Percentiles rank a stretch among this genome's conserved stretches.
phyloP scores from a whole-genome alignment of 768 basidiomycete species.

The Trametes villosa region DNA sequence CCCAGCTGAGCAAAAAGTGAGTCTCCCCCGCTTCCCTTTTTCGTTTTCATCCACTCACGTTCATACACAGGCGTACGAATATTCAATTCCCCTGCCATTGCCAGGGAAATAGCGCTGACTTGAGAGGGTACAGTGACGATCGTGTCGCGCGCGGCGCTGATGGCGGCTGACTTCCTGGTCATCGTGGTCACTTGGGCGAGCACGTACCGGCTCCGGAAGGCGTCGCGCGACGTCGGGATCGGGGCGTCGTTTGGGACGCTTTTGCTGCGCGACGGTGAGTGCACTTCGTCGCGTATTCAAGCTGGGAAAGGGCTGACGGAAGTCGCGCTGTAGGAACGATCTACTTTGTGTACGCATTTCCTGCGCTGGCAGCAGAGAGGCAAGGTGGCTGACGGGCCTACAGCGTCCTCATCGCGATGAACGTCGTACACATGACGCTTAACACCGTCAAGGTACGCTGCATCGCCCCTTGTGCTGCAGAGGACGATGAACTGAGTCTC shows the following conservation, averaged over 20 bases:
- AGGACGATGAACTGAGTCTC: background rate
- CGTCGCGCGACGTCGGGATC: slow-evolving; percentile 2
- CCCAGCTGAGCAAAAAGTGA: slow-evolving; percentile 4
- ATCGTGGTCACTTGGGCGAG: slow-evolving; percentile 11
- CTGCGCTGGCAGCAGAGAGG: background rate
- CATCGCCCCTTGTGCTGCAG: background rate
- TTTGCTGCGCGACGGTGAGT: slow-evolving; percentile 12
- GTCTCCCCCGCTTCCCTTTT: background rate
- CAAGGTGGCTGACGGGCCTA: background rate
- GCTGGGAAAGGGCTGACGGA: background rate
- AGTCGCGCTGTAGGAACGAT: background rate
- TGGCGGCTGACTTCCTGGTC: slow-evolving; percentile 6
- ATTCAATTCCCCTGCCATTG: too few relatives aligned
- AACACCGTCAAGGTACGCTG: slow-evolving; percentile 10
- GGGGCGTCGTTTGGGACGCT: slow-evolving; percentile 14
- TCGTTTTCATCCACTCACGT: background rate
- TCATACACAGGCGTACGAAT: slow-evolving; percentile 3
- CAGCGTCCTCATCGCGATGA: slow-evolving; percentile 11
- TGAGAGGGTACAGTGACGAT: slow-evolving; percentile 3
- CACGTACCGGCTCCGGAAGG: slow-evolving; percentile 9
- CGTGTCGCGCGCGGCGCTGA: slow-evolving; percentile 8
- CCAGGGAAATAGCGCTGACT: too few relatives aligned
- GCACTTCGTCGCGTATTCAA: background rate
- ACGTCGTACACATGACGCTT: slow-evolving; percentile 11
- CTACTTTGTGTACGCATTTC: background rate